phyloP scores from a whole-genome alignment of 768 basidiomycete species.

The Panellus pusillus region DNA sequence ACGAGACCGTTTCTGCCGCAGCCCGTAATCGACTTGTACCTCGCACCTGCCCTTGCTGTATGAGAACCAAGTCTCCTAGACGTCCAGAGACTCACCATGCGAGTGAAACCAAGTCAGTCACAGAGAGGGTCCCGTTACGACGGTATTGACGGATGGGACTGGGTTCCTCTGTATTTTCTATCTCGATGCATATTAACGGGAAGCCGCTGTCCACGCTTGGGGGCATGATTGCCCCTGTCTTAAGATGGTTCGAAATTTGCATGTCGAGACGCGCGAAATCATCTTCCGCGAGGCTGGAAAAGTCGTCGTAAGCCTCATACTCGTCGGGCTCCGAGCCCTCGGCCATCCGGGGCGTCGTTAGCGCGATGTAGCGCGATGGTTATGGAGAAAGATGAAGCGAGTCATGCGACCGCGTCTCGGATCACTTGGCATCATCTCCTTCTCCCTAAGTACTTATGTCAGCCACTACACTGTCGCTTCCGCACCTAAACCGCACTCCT shows the following conservation, averaged over 20 bases:
- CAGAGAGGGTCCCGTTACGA: slow-evolving; percentile 48
- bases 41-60: slow-evolving; percentile 64
- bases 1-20: slow-evolving; percentile 55
- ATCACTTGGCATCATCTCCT: no score
- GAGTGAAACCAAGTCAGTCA: slow-evolving; percentile 62
- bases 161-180: slow-evolving; percentile 23
- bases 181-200: slow-evolving; percentile 38
- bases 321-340: slow-evolving; percentile 35
- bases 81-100: slow-evolving; percentile 50
- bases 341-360: slow-evolving; percentile 20
- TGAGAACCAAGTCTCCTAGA: not conserved
- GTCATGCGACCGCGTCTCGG: no score
- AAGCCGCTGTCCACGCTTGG: slow-evolving; percentile 10
- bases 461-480: no score
- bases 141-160: slow-evolving; percentile 48
- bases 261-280: slow-evolving; percentile 55
- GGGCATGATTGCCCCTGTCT: not conserved
- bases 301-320: slow-evolving; percentile 47
- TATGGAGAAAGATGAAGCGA: no score
- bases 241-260: slow-evolving; percentile 23
- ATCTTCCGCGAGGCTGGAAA: slow-evolving; percentile 57
- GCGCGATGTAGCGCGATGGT: no score
- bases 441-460: no score
- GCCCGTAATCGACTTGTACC: slow-evolving; percentile 74
- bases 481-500: no score